Evolutionary conservation across 441 rosid species (phyloP).

Genomic region (Sinapis alba): DNA sequence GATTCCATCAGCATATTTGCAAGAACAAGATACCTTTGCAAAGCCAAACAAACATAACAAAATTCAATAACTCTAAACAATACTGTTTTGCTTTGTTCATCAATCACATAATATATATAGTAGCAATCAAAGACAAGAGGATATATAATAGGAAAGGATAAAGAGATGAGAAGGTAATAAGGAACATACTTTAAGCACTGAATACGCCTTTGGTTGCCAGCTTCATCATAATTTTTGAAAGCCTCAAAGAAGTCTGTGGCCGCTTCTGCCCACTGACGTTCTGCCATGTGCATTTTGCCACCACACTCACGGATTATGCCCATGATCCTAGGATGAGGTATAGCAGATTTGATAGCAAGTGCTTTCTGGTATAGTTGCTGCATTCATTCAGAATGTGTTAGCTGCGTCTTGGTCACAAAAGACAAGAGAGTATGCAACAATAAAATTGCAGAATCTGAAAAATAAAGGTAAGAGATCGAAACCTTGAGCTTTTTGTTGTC

Average conservation of each 20-base stretch:
- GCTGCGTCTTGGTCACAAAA: constrained; percentile 16
- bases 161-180: constrained; percentile 10
- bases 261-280: constrained; percentile 99
- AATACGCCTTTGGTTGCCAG: constrained; percentile 98
- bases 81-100: background rate
- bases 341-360: constrained; percentile 97
- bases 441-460: background rate
- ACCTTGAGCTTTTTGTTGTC: constrained; percentile 99
- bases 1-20: constrained; percentile 99
- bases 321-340: constrained; percentile 99
- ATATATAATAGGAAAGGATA: constrained; percentile 3
- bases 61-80: constrained; percentile 11
- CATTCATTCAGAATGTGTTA: constrained; percentile 33
- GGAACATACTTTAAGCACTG: constrained; percentile 87
- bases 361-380: constrained; percentile 99
- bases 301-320: constrained; percentile 99
- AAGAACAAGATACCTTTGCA: constrained; percentile 83
- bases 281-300: constrained; percentile 99
- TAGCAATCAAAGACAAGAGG: background rate
- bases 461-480: background rate
- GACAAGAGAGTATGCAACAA: constrained; percentile 5
- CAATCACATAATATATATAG: background rate
- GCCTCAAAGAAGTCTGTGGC: constrained; percentile 99
- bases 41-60: constrained; percentile 3
- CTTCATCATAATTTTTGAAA: constrained; percentile 98